These are phyloP conservation scores for Retiboletus flavoniger DNA, from an alignment of 1,284 basidiomycete species.

Conservation along the genomic window DNA sequence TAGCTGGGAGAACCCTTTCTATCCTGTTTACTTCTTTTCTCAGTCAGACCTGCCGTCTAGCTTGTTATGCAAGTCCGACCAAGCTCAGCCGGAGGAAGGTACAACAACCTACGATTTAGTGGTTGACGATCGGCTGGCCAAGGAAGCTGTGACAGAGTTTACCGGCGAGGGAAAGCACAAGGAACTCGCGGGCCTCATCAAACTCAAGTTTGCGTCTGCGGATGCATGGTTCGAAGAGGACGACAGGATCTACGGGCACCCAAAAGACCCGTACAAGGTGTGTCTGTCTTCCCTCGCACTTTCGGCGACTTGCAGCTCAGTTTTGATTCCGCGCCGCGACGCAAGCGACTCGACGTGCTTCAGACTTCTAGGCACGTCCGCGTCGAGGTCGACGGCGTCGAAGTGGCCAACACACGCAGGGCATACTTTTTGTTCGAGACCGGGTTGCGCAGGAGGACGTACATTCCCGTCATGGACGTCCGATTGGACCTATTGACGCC, in stretches of 20 bases:
- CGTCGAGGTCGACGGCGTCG: conserved; percentile 58
- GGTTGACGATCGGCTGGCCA: conserved; percentile 40
- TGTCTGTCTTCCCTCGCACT: background rate
- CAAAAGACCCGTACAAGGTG: conserved; percentile 70
- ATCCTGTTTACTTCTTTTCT: conserved; percentile 56
- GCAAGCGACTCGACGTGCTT: conserved; percentile 57
- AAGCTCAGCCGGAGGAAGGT: conserved; percentile 31
- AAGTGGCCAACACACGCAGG: conserved; percentile 56
- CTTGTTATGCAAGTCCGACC: conserved; percentile 38
- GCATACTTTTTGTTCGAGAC: conserved; percentile 62
- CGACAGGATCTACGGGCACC: conserved; percentile 57
- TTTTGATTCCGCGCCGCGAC: background rate
- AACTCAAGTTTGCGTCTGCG: conserved; percentile 48
- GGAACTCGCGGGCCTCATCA: conserved; percentile 48
- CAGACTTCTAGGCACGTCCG: conserved; percentile 61
- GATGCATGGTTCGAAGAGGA: conserved; percentile 72
- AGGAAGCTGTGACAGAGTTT: conserved; percentile 44
- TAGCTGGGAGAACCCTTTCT: conserved; percentile 59
- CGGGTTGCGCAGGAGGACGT: conserved; percentile 52
- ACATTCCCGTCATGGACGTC: conserved; percentile 59
- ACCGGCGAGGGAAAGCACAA: conserved; percentile 27
- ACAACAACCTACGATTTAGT: conserved; percentile 46
- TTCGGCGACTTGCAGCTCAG: background rate
- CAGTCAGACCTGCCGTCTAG: conserved; percentile 40
- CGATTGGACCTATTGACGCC: conserved; percentile 49